Evolutionary conservation across 2,329 filamentous ascomycete species (phyloP).

Genomic region (Exophiala bonariae): DNA sequence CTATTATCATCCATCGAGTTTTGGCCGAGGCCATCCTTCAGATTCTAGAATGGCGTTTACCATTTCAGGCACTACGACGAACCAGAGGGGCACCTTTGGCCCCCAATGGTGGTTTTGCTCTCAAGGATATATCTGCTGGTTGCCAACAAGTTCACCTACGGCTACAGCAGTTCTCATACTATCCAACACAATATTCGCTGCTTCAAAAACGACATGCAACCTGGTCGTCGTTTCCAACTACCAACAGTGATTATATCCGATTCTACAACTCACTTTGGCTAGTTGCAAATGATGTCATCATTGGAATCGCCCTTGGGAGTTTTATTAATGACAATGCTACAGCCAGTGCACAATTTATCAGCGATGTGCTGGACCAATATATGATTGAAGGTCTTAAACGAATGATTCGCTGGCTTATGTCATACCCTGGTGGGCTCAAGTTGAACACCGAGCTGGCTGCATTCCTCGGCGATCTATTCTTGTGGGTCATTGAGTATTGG

Average conservation of each 20-base stretch:
- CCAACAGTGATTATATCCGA: constrained; percentile 94
- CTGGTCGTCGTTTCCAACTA: constrained; percentile 94
- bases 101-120: constrained; percentile 60
- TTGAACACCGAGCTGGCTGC: constrained; percentile 88
- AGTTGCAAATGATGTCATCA: constrained; percentile 97
- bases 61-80: constrained; percentile 17
- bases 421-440: constrained; percentile 91
- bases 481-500: constrained; percentile 99
- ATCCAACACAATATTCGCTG: constrained; percentile 94
- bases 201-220: constrained; percentile 84
- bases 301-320: constrained; percentile 91
- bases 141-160: constrained; percentile 97
- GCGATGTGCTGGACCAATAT: constrained; percentile 72
- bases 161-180: constrained; percentile 97
- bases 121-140: constrained; percentile 95
- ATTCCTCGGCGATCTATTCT: constrained; percentile 92
- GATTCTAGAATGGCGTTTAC: constrained; percentile 75
- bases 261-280: constrained; percentile 99
- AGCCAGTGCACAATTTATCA: constrained; percentile 79
- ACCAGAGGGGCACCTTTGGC: constrained; percentile 55
- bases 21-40: constrained; percentile 76
- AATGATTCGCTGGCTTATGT: constrained; percentile 94
- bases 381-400: constrained; percentile 84
- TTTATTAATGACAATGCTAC: constrained; percentile 95
- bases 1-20: constrained; percentile 76